Percentiles rank a stretch among this genome's conserved stretches.
Conservation (phyloP, 306 rosid genomes). For the Rosa persica region DNA sequence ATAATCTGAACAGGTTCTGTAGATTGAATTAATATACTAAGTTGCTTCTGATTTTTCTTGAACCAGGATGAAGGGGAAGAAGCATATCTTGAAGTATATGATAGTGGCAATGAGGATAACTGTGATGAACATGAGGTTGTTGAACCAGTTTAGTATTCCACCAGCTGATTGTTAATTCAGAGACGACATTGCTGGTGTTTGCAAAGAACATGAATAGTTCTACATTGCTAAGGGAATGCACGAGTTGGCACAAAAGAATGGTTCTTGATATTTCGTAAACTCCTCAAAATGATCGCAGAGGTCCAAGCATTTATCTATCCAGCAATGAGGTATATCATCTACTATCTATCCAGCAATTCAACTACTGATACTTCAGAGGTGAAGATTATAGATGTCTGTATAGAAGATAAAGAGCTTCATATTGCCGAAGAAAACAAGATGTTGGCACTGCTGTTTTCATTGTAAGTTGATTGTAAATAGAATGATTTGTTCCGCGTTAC, state of each 20-base stretch:
- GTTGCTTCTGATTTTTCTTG: not conserved
- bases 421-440: not conserved
- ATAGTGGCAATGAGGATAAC: constrained; percentile 33
- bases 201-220: not conserved
- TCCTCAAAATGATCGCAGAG: too few species aligned
- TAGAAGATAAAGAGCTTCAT: not conserved
- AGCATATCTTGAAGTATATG: constrained; percentile 34
- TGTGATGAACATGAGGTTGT: constrained; percentile 24
- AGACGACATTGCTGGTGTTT: constrained; percentile 1
- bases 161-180: constrained; percentile 20
- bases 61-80: constrained; percentile 46
- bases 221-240: not conserved
- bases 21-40: not conserved
- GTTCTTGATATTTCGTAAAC: not conserved
- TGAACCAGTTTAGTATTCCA: constrained; percentile 17
- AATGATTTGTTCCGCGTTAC: not conserved
- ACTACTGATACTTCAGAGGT: not conserved
- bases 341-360: not conserved
- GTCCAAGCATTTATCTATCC: not conserved
- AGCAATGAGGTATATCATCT: not conserved
- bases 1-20: not conserved
- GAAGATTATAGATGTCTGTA: constrained; percentile 4
- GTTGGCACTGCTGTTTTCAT: not conserved
- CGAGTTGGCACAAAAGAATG: not conserved
- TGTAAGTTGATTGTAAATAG: not conserved